Base-by-base conservation (phyloP, 176 grass and related monocot genomes). In the Typha latifolia region DNA sequence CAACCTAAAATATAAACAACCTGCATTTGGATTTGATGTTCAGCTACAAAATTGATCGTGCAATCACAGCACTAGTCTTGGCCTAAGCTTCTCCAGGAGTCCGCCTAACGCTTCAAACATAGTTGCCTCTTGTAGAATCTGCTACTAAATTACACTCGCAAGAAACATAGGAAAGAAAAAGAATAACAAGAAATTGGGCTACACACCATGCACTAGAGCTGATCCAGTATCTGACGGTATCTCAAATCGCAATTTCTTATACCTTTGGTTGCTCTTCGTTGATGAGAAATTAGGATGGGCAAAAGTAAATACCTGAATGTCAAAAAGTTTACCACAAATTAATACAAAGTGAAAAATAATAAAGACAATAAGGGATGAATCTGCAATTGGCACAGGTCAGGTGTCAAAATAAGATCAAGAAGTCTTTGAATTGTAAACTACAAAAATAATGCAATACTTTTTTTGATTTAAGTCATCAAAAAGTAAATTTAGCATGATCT, bases 241-340 rank as follows among this genome's bases (percentile, higher is more conserved):
- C 37, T 90, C 81, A 81, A 99, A 99, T 63, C 69, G 55, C 68
- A 99, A 69, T 78, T 90, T 99, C 59, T 81, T 85, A 84, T 94
- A 99, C 66, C 95, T 89, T 78, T 93, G 78, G 26, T 99, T 99
- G 74, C 26, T 85, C 32, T 80, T 75, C n/a, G 80, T 85, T 27
- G 74, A 63, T 66, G 81, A 77, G 47, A 64, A 68, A 79, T 90
- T 84, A 32, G 95, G 95, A 77, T 99, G 95, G 20, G 49, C 59
- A 80, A 93, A 99, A 76, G 89, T 87, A 67, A 99, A 99, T 72
- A 93, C 84, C 89, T 94, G 68, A 20, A 74, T 10, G 21, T 49
- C 16, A 65, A 32, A 18, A 48, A 15, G 49, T 73, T 22, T 19
- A 48, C 14, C 24, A 64, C 8, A 21, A 62, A 31, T 4, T 61